Evolutionary conservation across 768 basidiomycete genomes (phyloP), one percentile per base, ranked within the genome.

Genomic region (Exsudoporus frostii): DNA sequence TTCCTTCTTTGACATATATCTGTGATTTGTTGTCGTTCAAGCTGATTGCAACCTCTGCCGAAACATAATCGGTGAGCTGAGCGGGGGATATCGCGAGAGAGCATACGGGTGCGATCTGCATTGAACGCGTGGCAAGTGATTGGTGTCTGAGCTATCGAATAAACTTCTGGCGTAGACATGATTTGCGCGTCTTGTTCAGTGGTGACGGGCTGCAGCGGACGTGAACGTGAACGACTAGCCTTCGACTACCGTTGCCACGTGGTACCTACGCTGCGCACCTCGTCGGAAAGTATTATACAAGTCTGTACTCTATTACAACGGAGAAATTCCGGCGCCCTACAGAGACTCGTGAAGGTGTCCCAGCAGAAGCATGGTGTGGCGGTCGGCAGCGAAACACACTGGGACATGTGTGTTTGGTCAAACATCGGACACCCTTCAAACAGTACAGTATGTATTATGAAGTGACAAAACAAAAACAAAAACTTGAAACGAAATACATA

Each of bases 121-220:
- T 85, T 95, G 81, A 98, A 98, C 2, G 92, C 81, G 70, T 97
- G 92, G 38, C 86, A 85, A 4, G 92, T 93, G 46, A 99, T 80
- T 29, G 95, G 92, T 0, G 81, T 81, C 63, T 91, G 84, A n/a
- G 88, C 79, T 43, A 98, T 78, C 48, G 80, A 80, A 69, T 82
- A 87, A 7, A 91, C 77, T 77, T 94, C 84, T 43, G 90, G 88
- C 29, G 81, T 70, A 72, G 91, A 82, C 85, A 84, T 85, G 44
- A 24, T 25, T 50, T 27, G 27, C 37, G 36, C 47, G 53, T 32
- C 45, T 27, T 13, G 20, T 34, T 45, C 36, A 32, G 19, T 27
- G 33, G 41, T 19, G 20, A 20, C 32, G 25, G 17, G 24, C 14
- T 29, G n/a, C 15, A 24, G 11, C 38, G 52, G 42, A 41, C 19